These are phyloP conservation scores for Tetrahymena borealis DNA, from an alignment of 73 alveolate species.

Conservation along the genomic window DNA sequence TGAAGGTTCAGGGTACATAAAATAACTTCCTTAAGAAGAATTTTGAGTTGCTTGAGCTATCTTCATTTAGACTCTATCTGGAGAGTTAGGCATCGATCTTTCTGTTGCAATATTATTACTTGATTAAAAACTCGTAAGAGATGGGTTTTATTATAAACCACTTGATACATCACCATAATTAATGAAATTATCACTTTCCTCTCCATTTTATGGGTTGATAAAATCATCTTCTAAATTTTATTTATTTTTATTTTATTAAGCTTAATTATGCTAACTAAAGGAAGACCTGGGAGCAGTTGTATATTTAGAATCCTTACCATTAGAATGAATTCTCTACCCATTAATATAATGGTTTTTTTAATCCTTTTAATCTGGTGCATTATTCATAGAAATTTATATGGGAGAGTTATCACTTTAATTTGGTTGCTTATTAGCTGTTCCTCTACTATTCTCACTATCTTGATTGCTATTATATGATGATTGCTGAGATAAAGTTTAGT, in stretches of 20 bases:
- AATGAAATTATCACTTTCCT: neutral
- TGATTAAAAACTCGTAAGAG: neutral
- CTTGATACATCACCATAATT: neutral
- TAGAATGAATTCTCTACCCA: constrained; percentile 9
- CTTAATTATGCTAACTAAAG: neutral
- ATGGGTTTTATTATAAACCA: neutral
- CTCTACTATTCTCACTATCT: neutral
- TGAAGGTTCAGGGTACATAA: neutral
- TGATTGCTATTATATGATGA: no score
- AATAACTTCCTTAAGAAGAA: neutral
- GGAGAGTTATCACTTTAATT: neutral
- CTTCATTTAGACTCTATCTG: neutral
- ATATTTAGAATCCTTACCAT: neutral
- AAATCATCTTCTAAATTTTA: constrained; percentile 10
- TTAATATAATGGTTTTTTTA: neutral
- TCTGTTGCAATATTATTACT: neutral
- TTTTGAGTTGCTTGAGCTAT: neutral
- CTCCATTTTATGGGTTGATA: constrained; percentile 33
- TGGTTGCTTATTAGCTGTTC: neutral
- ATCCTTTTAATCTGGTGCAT: neutral
- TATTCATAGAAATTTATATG: neutral
- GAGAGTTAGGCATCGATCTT: neutral
- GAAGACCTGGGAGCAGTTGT: neutral
- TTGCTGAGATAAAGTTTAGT: no score
- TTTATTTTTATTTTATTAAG: constrained; percentile 8